A percentile compares a stretch with the other conserved stretches of the same genome.
Evolutionary conservation across 257 asterid species (phyloP).

Genomic region (Solanum gracilifrons): DNA sequence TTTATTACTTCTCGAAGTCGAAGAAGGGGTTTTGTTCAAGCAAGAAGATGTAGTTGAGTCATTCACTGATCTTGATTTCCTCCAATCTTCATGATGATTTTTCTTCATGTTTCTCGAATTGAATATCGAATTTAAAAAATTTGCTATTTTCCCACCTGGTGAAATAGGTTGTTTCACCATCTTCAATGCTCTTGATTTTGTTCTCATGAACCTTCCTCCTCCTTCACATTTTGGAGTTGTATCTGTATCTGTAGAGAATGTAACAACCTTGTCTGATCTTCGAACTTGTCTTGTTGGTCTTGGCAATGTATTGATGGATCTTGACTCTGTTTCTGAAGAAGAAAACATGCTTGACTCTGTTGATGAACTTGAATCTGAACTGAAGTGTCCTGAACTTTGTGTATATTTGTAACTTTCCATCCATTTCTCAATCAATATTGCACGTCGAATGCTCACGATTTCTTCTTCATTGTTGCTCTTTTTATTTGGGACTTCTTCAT

Average conservation of each 20-base stretch:
- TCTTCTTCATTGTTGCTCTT: conserved; percentile 44
- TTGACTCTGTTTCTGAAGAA: conserved; percentile 42
- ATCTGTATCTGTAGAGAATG: not conserved
- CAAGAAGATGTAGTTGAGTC: conserved; percentile 47
- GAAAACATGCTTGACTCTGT: conserved; percentile 60
- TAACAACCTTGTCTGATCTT: not conserved
- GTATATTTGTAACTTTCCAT: conserved; percentile 31
- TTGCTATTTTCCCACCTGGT: conserved; percentile 48
- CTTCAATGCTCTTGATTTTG: conserved; percentile 29
- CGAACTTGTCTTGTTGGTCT: not conserved
- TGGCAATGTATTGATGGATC: conserved; percentile 7
- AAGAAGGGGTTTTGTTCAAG: conserved; percentile 28
- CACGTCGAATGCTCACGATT: conserved; percentile 53
- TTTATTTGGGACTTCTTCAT: not conserved
- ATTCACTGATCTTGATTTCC: conserved; percentile 63
- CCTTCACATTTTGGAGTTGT: conserved; percentile 10
- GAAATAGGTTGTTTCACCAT: conserved; percentile 35
- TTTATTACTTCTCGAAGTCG: conserved; percentile 34
- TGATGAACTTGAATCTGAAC: conserved; percentile 49
- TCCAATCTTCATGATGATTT: conserved; percentile 26
- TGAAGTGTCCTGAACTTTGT: conserved; percentile 21
- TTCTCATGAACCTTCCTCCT: conserved; percentile 19
- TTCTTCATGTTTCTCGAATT: conserved; percentile 52
- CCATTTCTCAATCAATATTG: conserved; percentile 77
- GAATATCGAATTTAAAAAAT: conserved; percentile 61